Conservation (phyloP, 306 rosid genomes). For the Vigna hirtella region DNA sequence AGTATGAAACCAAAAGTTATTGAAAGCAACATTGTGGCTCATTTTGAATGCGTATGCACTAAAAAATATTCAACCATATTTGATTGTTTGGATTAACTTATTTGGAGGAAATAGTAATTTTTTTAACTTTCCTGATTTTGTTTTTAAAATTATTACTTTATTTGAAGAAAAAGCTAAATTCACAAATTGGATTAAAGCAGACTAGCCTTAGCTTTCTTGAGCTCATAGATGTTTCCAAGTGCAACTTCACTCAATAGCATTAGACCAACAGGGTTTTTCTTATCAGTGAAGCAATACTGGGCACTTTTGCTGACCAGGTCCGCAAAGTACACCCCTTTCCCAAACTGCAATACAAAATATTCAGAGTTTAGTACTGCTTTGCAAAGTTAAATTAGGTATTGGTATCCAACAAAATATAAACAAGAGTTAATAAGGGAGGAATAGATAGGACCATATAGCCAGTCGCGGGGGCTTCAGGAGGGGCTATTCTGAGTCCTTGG, state of each 20-base stretch:
- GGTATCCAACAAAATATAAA: conserved; percentile 1
- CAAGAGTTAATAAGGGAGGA: conserved; percentile 20
- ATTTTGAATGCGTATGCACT: conserved; percentile 13
- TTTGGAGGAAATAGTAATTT: background rate
- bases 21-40: conserved; percentile 33
- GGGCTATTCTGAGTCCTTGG: conserved; percentile 99
- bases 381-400: conserved; percentile 18
- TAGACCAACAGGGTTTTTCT: conserved; percentile 86
- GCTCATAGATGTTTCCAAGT: conserved; percentile 83
- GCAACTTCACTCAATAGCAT: conserved; percentile 96
- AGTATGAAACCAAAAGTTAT: conserved; percentile 36
- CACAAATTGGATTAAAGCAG: conserved; percentile 40
- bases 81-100: conserved; percentile 1
- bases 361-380: conserved; percentile 25
- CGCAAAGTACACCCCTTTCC: conserved; percentile 95
- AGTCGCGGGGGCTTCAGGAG: conserved; percentile 99
- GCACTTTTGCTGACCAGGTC: conserved; percentile 97
- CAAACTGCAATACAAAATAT: conserved; percentile 73
- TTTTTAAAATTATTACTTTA: background rate
- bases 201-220: conserved; percentile 83
- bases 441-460: conserved; percentile 82
- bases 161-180: background rate
- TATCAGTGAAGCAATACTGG: conserved; percentile 97
- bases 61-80: conserved; percentile 28
- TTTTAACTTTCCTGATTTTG: background rate